These are phyloP conservation scores for Phytomonas serpens DNA, from an alignment of 208 protist species.

Conservation along the genomic window DNA sequence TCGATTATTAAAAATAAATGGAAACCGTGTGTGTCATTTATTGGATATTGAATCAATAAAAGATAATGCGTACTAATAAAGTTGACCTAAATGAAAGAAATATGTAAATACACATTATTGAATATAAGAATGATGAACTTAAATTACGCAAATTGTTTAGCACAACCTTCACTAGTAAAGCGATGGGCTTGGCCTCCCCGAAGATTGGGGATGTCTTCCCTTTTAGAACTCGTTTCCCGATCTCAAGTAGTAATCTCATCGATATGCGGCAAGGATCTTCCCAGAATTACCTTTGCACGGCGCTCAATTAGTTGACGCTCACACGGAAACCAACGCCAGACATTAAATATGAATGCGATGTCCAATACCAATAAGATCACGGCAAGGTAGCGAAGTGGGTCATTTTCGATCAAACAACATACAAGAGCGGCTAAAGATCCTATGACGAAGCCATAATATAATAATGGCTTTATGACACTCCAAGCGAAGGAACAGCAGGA, in stretches of 20 bases:
- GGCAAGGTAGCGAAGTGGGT: neutral
- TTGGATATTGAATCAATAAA: neutral
- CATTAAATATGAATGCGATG: neutral
- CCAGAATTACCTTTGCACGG: neutral
- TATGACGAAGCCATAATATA: neutral
- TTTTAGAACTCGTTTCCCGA: neutral
- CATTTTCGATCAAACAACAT: neutral
- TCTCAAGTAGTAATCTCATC: neutral
- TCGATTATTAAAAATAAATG: neutral
- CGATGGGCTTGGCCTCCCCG: neutral
- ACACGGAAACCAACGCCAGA: neutral
- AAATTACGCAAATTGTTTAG: neutral
- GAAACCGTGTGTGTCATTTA: neutral
- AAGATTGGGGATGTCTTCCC: neutral
- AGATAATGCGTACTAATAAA: neutral
- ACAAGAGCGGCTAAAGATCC: neutral
- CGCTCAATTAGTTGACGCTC: neutral
- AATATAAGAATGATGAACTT: neutral
- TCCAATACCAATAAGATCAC: neutral
- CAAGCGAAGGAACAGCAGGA: neutral
- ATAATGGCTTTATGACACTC: neutral
- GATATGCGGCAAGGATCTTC: neutral
- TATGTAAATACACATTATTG: neutral
- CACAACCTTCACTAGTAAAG: neutral
- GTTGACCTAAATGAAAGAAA: neutral